Evolutionary conservation across 148 eudicot genomes (phyloP).

Genomic region (Euryodendron excelsum): DNA sequence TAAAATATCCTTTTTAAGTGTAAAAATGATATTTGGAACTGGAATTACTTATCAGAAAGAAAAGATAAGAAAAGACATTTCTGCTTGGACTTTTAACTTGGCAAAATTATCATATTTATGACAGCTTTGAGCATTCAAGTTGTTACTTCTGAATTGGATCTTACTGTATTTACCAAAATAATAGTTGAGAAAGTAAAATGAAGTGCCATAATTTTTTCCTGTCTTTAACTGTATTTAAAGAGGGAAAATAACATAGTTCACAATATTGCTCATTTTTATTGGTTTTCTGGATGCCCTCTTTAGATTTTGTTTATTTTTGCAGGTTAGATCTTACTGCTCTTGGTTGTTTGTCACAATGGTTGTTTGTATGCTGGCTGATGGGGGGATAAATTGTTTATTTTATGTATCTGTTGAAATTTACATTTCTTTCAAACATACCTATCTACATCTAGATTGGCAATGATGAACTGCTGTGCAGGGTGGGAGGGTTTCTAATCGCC

Average conservation of each 20-base stretch:
- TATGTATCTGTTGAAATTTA: not conserved
- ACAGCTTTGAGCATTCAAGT: not conserved
- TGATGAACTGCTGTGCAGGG: conserved; percentile 41
- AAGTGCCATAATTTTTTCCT: not conserved
- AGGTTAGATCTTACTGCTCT: not conserved
- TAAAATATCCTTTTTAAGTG: not conserved
- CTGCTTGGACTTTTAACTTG: not conserved
- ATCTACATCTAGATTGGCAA: conserved; percentile 10
- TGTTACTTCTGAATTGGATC: no score
- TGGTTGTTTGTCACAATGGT: not conserved
- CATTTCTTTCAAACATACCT: not conserved
- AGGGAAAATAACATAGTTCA: not conserved
- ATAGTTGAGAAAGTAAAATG: no score
- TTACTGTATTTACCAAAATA: no score
- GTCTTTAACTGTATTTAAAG: not conserved
- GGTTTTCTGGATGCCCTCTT: not conserved
- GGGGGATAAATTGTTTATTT: not conserved
- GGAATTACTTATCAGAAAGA: not conserved
- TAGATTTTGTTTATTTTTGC: not conserved
- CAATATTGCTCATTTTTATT: not conserved
- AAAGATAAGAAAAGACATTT: no score
- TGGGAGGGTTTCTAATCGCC: conserved; percentile 84
- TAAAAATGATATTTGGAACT: not conserved
- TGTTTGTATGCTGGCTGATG: not conserved
- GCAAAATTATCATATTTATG: not conserved